Conservation (phyloP, 352 stramenopile genomes). For the Phytophthora palmivora region DNA sequence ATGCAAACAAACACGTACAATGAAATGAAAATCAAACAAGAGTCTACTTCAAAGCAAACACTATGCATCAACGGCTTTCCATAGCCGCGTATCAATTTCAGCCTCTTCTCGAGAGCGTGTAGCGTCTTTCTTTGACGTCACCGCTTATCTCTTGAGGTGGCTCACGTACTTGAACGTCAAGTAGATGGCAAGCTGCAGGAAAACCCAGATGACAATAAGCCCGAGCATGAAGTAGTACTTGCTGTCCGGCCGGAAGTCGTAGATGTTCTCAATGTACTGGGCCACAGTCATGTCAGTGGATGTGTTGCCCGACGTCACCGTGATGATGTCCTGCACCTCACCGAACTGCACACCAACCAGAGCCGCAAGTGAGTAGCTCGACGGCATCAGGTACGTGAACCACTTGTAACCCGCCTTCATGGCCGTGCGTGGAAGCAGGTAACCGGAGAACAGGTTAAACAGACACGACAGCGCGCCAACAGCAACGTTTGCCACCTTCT, state of each 20-base stretch:
- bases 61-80: not conserved
- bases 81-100: not conserved
- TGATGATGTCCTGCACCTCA: conserved; percentile 40
- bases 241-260: conserved; percentile 52
- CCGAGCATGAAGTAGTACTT: conserved; percentile 56
- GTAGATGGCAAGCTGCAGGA: conserved; percentile 60
- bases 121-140: not conserved
- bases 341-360: conserved; percentile 50
- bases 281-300: conserved; percentile 37
- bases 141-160: conserved; percentile 64
- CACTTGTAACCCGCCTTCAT: conserved; percentile 77
- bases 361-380: conserved; percentile 57
- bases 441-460: conserved; percentile 75
- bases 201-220: conserved; percentile 58
- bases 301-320: conserved; percentile 6
- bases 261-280: conserved; percentile 27
- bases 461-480: conserved; percentile 71
- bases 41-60: conserved; percentile 1
- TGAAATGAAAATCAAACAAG: conserved; percentile 1
- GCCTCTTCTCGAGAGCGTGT: too few relatives aligned
- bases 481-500: conserved; percentile 81
- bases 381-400: conserved; percentile 71
- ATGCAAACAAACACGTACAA: not conserved
- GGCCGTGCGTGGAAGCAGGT: conserved; percentile 52
- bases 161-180: conserved; percentile 75